Evolutionary conservation across 2,329 filamentous ascomycete genomes (phyloP), one percentile per base, ranked within the genome.

Genomic region (Clonostachys chloroleuca): DNA sequence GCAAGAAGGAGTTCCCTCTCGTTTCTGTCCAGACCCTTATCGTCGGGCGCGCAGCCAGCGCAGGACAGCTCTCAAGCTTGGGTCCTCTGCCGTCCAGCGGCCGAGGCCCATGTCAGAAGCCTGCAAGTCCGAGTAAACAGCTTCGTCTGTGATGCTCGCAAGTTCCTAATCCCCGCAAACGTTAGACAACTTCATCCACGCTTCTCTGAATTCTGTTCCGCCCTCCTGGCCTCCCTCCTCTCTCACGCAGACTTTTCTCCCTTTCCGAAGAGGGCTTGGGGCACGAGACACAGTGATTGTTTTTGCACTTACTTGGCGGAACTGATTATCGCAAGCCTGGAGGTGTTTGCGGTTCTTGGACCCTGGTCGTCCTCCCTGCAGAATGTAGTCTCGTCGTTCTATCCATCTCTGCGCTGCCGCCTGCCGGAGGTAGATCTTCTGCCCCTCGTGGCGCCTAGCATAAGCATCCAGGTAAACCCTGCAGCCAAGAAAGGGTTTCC

Each of bases 391-490:
- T 49, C 81, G 72, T 59, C 70, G 73, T 49, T 75, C 69, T 49
- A 84, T 61, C 81, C 82, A 85, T 54, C 74, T 66, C 61, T 81
- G 78, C 35, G 78, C 80, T 30, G 80, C 81, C 24, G 68, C 69
- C 59, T 85, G 82, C 34, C 81, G 74, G 49, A 81, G 68, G 54
- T 79, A 82, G 54, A 85, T 85, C 68, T 84, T 85, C 54, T 83
- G 81, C 30, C 68, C 80, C 56, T 84, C 78, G 61, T 85, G 82
- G 45, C 82, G 72, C 54, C 82, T 73, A 9, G 80, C 71, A 55
- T 75, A 81, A 18, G 80, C 78, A 55, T 86, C 82, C 39, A 85
- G 68, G 43, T 77, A 66, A 49, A 84, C 72, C 56, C 80, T 83
- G 50, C 49, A 13, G 16, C 24, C 12, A 39, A 36, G 13, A 33